Percentiles rank a stretch among this genome's conserved stretches.
Conservation (phyloP, 306 rosid species). For the Glycine latifolia region DNA sequence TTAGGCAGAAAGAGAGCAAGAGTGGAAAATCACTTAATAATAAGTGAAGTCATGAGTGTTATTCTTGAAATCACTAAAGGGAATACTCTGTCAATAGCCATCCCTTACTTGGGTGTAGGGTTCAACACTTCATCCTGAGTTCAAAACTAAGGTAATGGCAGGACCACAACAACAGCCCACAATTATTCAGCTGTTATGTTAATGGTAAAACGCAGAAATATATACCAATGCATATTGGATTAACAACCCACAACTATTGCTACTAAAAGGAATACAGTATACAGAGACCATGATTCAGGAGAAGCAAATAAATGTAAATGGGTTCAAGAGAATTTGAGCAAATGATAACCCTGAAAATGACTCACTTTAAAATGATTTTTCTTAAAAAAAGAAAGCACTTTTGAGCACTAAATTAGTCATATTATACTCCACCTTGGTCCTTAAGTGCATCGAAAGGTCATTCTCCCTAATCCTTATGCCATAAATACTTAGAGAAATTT, state of each 20-base stretch:
- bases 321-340: not conserved
- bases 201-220: not conserved
- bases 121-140: not conserved
- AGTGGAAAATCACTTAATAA: not conserved
- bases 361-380: not conserved
- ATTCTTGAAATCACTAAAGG: not conserved
- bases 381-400: not conserved
- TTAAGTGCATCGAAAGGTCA: not conserved
- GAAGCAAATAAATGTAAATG: slow-evolving; percentile 7
- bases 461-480: not conserved
- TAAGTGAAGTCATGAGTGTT: too few relatives aligned
- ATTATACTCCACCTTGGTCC: not conserved
- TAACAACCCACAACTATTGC: not conserved
- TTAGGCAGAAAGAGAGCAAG: slow-evolving; percentile 2
- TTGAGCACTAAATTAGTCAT: not conserved
- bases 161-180: not conserved
- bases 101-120: not conserved
- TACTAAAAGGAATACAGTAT: not conserved
- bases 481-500: not conserved
- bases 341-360: not conserved
- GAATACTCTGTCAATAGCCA: not conserved
- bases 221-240: not conserved
- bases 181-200: not conserved
- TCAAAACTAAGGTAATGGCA: not conserved
- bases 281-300: slow-evolving; percentile 9